A percentile compares a stretch with the other conserved stretches of the same genome.
These are phyloP conservation scores for Plenodomus lindquistii DNA, from an alignment of 2,329 filamentous ascomycete species.

Conservation along the genomic window DNA sequence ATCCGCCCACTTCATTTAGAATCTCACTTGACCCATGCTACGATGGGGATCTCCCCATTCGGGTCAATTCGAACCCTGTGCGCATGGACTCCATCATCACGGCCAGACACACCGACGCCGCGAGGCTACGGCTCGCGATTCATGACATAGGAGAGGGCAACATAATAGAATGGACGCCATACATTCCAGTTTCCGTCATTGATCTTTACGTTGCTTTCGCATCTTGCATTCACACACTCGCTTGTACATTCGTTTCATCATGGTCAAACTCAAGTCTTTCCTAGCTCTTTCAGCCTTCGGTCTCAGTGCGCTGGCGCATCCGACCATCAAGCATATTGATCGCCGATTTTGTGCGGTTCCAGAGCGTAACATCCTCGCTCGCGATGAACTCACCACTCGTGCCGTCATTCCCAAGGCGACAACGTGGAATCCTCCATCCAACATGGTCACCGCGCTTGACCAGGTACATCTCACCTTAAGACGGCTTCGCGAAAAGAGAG, in stretches of 20 bases:
- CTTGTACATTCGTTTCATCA: constrained; percentile 3
- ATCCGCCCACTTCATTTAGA: background rate
- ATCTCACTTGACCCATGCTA: background rate
- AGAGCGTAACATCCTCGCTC: constrained; percentile 18
- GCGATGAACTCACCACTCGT: constrained; percentile 13
- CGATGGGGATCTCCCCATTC: background rate
- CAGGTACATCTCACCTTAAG: constrained; percentile 7
- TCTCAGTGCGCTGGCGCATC: constrained; percentile 26
- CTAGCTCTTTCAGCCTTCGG: constrained; percentile 17
- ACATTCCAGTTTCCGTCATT: background rate
- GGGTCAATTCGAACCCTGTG: background rate
- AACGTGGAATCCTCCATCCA: constrained; percentile 27
- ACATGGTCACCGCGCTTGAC: constrained; percentile 27
- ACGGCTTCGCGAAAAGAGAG: too few relatives aligned
- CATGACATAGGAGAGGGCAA: background rate
- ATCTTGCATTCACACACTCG: background rate
- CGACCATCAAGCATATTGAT: constrained; percentile 29
- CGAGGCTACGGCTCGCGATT: background rate
- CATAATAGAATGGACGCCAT: background rate
- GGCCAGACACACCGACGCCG: too few relatives aligned
- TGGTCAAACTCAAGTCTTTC: constrained; percentile 22
- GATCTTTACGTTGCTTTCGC: background rate
- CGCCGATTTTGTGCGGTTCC: constrained; percentile 22
- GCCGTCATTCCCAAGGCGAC: constrained; percentile 24
- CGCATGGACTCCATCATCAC: background rate